Evolutionary conservation across 345 rosid genomes (phyloP).

Genomic region (Populus ilicifolia): DNA sequence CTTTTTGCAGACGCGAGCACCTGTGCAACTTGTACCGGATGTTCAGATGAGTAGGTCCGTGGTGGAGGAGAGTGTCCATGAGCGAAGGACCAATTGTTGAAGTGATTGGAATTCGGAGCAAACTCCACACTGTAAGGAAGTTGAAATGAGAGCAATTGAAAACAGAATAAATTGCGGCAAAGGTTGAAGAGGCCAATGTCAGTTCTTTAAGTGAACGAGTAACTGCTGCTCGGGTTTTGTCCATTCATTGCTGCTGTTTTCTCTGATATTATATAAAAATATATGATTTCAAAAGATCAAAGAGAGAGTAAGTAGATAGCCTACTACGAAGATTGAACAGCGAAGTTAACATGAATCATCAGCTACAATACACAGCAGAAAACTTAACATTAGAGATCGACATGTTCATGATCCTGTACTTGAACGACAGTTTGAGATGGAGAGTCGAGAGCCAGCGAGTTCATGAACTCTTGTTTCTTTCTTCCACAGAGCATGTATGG

Average conservation of each 20-base stretch:
- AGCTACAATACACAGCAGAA: not conserved
- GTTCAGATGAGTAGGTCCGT: not conserved
- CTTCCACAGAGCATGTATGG: not conserved
- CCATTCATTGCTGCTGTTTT: too few relatives aligned
- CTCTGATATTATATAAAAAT: too few relatives aligned
- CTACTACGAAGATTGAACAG: not conserved
- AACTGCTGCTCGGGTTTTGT: not conserved
- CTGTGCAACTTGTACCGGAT: not conserved
- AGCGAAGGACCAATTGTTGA: not conserved
- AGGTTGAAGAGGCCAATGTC: not conserved
- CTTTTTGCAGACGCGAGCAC: not conserved
- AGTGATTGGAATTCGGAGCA: not conserved
- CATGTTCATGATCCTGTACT: too few relatives aligned
- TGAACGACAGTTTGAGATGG: not conserved
- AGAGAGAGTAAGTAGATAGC: too few relatives aligned
- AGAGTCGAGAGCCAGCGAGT: not conserved
- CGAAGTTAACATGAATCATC: not conserved
- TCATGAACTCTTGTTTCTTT: not conserved
- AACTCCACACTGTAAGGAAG: not conserved
- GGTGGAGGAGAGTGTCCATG: not conserved
- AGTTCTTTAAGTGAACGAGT: not conserved
- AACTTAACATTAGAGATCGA: too few relatives aligned
- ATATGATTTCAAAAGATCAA: too few relatives aligned
- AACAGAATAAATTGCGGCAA: not conserved
- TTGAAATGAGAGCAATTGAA: not conserved